A percentile compares a stretch with the other conserved stretches of the same genome.
phyloP scores from a whole-genome alignment of 1,284 basidiomycete genomes.

The Taiwanofungus camphoratus region DNA sequence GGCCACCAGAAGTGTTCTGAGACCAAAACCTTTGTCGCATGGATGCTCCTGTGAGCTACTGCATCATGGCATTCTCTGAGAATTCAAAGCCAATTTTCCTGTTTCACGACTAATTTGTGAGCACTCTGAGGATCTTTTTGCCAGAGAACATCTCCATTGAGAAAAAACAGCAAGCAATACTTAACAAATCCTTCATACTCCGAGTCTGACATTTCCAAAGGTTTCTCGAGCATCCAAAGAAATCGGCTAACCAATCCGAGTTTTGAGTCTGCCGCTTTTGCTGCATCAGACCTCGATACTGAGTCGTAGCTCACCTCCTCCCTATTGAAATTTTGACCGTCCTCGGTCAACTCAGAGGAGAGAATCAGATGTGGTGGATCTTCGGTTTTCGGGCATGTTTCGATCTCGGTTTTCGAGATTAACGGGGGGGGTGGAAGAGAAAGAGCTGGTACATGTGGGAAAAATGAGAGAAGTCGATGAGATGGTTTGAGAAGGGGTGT shows the following conservation, averaged over 20 bases:
- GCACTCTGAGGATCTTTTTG: constrained; percentile 1
- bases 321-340: background rate
- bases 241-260: background rate
- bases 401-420: constrained; percentile 17
- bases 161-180: constrained; percentile 5
- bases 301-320: background rate
- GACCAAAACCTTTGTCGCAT: constrained; percentile 4
- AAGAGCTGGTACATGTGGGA: background rate
- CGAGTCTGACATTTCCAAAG: background rate
- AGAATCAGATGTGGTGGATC: background rate
- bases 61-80: constrained; percentile 15
- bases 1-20: constrained; percentile 23
- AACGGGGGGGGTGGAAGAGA: background rate
- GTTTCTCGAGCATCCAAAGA: background rate
- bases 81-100: constrained; percentile 1
- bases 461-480: too few species aligned
- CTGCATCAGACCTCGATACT: background rate
- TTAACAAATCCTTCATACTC: constrained; percentile 1
- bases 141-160: constrained; percentile 2
- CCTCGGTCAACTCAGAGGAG: background rate
- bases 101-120: constrained; percentile 8
- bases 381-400: constrained; percentile 26
- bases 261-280: background rate
- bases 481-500: background rate
- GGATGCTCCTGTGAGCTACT: constrained; percentile 18